A percentile compares a stretch with the other conserved stretches of the same genome.
phyloP scores from a whole-genome alignment of 176 grass and related monocot genomes.

The Paspalum vaginatum region DNA sequence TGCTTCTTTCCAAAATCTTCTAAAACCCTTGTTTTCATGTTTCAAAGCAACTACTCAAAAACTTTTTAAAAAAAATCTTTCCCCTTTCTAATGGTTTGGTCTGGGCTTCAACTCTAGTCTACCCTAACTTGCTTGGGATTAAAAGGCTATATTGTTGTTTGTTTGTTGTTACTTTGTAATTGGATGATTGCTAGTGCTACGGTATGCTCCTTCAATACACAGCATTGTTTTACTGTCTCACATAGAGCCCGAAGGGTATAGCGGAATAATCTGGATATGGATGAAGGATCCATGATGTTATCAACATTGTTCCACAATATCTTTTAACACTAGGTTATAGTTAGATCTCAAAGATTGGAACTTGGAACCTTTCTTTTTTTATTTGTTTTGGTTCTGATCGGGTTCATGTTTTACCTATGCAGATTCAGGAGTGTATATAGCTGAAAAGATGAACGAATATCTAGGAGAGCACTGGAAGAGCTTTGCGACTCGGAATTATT shows the following conservation, averaged over 20 bases:
- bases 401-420: conserved; percentile 23
- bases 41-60: too few relatives aligned
- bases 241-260: neutral
- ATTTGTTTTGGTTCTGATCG: neutral
- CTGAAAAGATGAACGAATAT: conserved; percentile 69
- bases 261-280: neutral
- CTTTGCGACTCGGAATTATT: conserved; percentile 64
- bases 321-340: neutral
- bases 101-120: too few relatives aligned
- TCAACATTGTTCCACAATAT: neutral
- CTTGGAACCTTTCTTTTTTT: neutral
- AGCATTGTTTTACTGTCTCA: neutral
- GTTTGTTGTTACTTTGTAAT: neutral
- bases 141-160: too few relatives aligned
- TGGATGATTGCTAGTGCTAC: neutral
- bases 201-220: neutral
- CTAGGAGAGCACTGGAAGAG: conserved; percentile 58
- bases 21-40: too few relatives aligned
- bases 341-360: neutral
- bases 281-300: neutral
- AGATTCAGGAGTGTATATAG: conserved; percentile 73
- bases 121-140: too few relatives aligned
- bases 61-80: too few relatives aligned
- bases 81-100: too few relatives aligned
- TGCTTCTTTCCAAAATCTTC: too few relatives aligned